phyloP scores from a whole-genome alignment of 1,284 basidiomycete species.

The Takashimella tepidaria region DNA sequence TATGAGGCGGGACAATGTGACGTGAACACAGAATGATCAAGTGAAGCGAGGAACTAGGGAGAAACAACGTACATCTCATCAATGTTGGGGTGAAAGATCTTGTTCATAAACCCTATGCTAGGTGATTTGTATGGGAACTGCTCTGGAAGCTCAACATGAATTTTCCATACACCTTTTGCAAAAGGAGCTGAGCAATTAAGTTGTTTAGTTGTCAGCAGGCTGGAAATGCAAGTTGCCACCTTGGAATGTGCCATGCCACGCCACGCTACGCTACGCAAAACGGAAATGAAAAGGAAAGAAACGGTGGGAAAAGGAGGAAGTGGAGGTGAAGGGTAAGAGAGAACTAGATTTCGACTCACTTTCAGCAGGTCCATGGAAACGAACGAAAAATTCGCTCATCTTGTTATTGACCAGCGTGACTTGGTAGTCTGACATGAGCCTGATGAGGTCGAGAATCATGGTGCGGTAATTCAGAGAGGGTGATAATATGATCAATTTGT shows the following conservation, averaged over 20 bases:
- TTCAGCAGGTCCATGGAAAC: conserved; percentile 88
- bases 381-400: conserved; percentile 98
- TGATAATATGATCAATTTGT: too few species aligned
- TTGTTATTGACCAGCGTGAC: conserved; percentile 95
- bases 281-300: too few species aligned
- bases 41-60: conserved; percentile 11
- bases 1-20: conserved; percentile 34
- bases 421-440: conserved; percentile 95
- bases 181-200: conserved; percentile 69
- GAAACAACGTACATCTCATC: conserved; percentile 75
- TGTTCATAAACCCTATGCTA: conserved; percentile 99
- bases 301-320: too few species aligned
- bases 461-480: too few species aligned
- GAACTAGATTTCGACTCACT: too few species aligned
- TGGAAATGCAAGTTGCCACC: not conserved
- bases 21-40: conserved; percentile 19
- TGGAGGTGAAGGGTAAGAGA: conserved; percentile 4
- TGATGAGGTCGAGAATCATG: too few species aligned
- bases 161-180: conserved; percentile 94
- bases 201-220: not conserved
- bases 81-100: conserved; percentile 99
- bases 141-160: conserved; percentile 98
- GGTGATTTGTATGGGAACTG: conserved; percentile 99
- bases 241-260: not conserved
- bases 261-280: not conserved